These are phyloP conservation scores for Cyclotella sp. DNA, from an alignment of 108 stramenopile genomes.

Conservation along the genomic window DNA sequence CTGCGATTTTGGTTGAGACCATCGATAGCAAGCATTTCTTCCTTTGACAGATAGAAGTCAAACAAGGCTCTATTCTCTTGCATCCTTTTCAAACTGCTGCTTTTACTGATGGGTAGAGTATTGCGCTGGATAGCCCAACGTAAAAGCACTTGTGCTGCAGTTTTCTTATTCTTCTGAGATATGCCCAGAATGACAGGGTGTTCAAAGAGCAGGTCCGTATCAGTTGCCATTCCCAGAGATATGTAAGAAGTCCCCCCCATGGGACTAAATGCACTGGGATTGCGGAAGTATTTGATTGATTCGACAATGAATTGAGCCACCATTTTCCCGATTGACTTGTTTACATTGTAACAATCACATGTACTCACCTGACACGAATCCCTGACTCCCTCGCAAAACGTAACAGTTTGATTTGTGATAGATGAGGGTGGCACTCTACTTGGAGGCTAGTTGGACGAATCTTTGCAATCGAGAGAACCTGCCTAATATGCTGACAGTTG, in stretches of 20 bases:
- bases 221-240: constrained; percentile 79
- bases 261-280: constrained; percentile 76
- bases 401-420: constrained; percentile 81
- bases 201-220: constrained; percentile 70
- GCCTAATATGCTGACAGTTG: constrained; percentile 78
- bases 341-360: background rate
- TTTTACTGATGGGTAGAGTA: constrained; percentile 85
- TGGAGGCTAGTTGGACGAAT: constrained; percentile 89
- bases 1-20: constrained; percentile 82
- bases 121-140: constrained; percentile 92
- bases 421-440: constrained; percentile 91
- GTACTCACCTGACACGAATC: constrained; percentile 65
- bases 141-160: constrained; percentile 87
- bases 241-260: constrained; percentile 87
- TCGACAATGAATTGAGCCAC: background rate
- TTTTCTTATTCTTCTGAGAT: constrained; percentile 67
- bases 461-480: constrained; percentile 68
- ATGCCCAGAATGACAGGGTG: constrained; percentile 64
- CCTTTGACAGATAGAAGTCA: constrained; percentile 75
- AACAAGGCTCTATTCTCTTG: constrained; percentile 80
- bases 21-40: constrained; percentile 80
- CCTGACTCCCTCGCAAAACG: constrained; percentile 80
- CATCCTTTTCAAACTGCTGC: constrained; percentile 67
- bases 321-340: background rate
- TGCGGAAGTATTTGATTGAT: background rate